Conservation (phyloP, 2,329 filamentous ascomycete species). For the Akanthomyces dipterigenus region DNA sequence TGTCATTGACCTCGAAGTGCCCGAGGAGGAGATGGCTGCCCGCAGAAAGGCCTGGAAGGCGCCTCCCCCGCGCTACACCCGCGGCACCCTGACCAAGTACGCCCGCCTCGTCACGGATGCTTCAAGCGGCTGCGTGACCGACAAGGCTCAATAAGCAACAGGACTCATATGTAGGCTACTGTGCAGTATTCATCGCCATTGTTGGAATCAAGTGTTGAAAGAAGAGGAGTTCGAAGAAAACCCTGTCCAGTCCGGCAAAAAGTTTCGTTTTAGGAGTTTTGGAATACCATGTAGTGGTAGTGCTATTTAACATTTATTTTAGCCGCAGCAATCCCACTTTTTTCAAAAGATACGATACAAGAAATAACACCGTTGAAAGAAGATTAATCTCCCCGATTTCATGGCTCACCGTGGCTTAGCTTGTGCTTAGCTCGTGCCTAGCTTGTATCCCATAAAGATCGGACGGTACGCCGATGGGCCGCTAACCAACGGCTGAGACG, state of each 20-base stretch:
- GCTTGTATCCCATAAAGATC: too few relatives aligned
- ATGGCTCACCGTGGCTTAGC: too few relatives aligned
- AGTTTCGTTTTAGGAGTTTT: background rate
- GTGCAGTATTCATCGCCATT: background rate
- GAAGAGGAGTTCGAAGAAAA: background rate
- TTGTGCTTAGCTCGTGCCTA: too few relatives aligned
- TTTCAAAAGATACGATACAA: background rate
- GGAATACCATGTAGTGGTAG: background rate
- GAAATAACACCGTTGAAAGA: background rate
- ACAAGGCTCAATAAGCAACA: conserved; percentile 19
- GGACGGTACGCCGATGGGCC: too few relatives aligned
- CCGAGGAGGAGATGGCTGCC: conserved; percentile 55
- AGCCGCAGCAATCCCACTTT: background rate
- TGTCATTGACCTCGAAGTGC: conserved; percentile 60
- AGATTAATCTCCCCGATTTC: too few relatives aligned
- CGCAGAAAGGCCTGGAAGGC: conserved; percentile 55
- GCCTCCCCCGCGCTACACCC: conserved; percentile 50
- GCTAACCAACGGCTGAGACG: too few relatives aligned
- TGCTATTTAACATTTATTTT: background rate
- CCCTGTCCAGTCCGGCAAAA: background rate
- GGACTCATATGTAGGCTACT: too few relatives aligned
- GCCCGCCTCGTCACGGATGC: conserved; percentile 53
- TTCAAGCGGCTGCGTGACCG: conserved; percentile 53
- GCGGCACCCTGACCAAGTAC: conserved; percentile 67
- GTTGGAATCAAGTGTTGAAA: background rate